Base-by-base conservation (phyloP, 1,139 yeast species). In the Pichia sp. region DNA sequence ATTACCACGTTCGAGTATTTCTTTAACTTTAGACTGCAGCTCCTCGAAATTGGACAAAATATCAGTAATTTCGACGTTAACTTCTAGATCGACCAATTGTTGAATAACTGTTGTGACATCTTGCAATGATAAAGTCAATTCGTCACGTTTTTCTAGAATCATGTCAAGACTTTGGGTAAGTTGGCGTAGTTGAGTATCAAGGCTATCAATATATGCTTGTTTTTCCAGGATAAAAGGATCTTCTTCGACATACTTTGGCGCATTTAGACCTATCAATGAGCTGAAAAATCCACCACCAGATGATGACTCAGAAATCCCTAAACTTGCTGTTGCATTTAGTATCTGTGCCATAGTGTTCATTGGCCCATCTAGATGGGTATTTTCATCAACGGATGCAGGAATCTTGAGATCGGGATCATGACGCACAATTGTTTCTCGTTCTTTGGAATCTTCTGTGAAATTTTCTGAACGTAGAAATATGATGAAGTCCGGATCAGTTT, bases 161-260 rank as follows among this genome's bases (percentile, higher is more conserved):
- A 82, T 67, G 58, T 90, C 97, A 59, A 93, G 73, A 1, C 95
- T 83, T 61, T 80, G 84, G 55, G 84, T 76, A 58, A 92, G 77
- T 47, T 84, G 79, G 64, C 81, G 84, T 62, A 93, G 76, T 67
- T 89, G 93, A 53, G 75, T 72, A 64, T 92, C 97, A 54, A 90
- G 72, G 29, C 80, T 79, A 52, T 89, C 96, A 45, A 90, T 74
- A 61, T 86, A 85, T 8, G 77, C 75, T 63, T 82, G 83, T 69
- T 87, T 85, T 45, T 85, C 85, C 44, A 79, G 74, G 64, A 92
- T 89, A 75, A 78, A 90, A 51, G 81, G 84, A 69, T 90, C 97
- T 1, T 87, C 84, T 67, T 93, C 99, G 40, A 78, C 77, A 59
- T 84, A 78, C 66, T 87, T 85, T 63, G 76, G 82, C 47, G 76